These are phyloP conservation scores for Anthracocystis panici-leucophaei DNA, from an alignment of 1,284 basidiomycete species.

Conservation along the genomic window DNA sequence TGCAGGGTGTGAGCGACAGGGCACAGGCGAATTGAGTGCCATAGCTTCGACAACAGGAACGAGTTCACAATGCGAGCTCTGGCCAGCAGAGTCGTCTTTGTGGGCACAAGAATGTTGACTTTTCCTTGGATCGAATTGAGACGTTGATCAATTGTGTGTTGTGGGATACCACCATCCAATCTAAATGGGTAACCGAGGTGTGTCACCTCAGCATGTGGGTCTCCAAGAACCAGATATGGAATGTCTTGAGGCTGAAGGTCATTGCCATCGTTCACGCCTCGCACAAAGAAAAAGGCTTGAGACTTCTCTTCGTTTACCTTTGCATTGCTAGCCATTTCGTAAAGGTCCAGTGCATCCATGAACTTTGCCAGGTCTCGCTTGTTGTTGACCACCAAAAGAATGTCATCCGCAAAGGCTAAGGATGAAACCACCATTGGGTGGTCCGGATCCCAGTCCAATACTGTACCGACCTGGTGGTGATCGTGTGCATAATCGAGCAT, in stretches of 20 bases:
- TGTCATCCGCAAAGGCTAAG: background rate
- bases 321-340: background rate
- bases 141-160: background rate
- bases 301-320: conserved; percentile 2
- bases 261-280: background rate
- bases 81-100: background rate
- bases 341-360: background rate
- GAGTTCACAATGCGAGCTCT: background rate
- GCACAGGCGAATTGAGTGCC: background rate
- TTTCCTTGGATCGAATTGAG: background rate
- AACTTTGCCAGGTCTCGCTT: background rate
- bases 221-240: background rate
- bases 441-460: background rate
- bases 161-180: background rate
- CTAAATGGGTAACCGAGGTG: background rate
- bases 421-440: background rate
- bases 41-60: background rate
- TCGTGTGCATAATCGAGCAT: background rate
- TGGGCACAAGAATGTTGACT: background rate
- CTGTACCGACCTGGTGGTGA: background rate
- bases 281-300: background rate
- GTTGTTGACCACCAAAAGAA: background rate
- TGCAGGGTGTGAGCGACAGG: background rate
- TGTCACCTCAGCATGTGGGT: background rate
- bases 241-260: background rate